These are phyloP conservation scores for Zymoseptoria brevis DNA, from an alignment of 2,329 filamentous ascomycete genomes.

Conservation along the genomic window DNA sequence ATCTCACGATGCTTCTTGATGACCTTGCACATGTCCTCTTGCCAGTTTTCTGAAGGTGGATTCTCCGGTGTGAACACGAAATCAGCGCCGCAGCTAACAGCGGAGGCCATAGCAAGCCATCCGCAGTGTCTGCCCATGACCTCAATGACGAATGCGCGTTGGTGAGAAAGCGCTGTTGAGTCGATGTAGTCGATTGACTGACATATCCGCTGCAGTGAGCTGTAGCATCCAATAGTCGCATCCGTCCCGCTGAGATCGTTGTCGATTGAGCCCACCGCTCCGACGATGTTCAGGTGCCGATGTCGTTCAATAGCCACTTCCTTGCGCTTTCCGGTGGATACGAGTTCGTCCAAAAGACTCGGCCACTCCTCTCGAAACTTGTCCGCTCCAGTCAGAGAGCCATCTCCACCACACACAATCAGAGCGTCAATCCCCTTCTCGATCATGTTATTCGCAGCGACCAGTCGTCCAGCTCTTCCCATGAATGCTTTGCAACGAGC, in stretches of 20 bases:
- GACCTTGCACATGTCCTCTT: constrained; percentile 74
- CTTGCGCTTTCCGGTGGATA: constrained; percentile 64
- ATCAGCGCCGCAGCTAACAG: constrained; percentile 89
- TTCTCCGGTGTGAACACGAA: constrained; percentile 97
- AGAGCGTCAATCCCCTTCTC: constrained; percentile 87
- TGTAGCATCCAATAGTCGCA: constrained; percentile 95
- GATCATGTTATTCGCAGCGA: constrained; percentile 90
- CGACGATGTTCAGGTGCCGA: constrained; percentile 87
- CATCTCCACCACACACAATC: constrained; percentile 94
- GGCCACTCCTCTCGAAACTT: constrained; percentile 91
- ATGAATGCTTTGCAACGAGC: constrained; percentile 89
- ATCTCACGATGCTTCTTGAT: constrained; percentile 72
- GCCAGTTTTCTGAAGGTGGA: constrained; percentile 80
- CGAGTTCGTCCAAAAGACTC: constrained; percentile 74
- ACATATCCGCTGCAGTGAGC: constrained; percentile 84
- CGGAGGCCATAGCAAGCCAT: constrained; percentile 93
- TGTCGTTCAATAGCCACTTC: constrained; percentile 64
- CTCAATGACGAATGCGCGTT: constrained; percentile 92
- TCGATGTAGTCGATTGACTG: constrained; percentile 96
- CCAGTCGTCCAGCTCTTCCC: constrained; percentile 73
- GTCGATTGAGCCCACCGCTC: constrained; percentile 93
- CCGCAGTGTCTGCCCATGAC: constrained; percentile 98
- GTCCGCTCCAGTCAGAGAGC: constrained; percentile 91
- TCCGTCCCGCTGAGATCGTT: constrained; percentile 97
- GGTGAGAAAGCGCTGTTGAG: constrained; percentile 88